A percentile compares a stretch with the other conserved stretches of the same genome.
Conservation (phyloP, 2,329 filamentous ascomycete genomes). For the Cladosporium sp. region DNA sequence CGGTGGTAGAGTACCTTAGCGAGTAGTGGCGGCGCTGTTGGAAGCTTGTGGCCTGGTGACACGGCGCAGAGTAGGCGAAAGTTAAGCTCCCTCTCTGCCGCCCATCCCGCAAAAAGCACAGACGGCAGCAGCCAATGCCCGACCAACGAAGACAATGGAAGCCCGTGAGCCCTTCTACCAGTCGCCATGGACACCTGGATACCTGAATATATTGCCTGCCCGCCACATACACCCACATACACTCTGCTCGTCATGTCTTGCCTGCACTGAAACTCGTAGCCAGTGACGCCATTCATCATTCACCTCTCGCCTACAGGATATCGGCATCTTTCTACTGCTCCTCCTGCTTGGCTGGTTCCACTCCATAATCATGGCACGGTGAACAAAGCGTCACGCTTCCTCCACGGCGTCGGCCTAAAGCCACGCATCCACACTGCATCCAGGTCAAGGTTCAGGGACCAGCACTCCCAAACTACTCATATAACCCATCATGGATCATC, state of each 20-base stretch:
- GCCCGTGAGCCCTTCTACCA: background rate
- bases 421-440: conserved; percentile 20
- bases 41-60: background rate
- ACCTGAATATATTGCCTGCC: background rate
- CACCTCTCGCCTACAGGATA: background rate
- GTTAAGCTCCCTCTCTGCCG: background rate
- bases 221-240: background rate
- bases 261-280: background rate
- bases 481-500: conserved; percentile 8
- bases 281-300: background rate
- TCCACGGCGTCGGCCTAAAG: conserved; percentile 2
- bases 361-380: conserved; percentile 13
- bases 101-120: background rate
- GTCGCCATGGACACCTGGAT: background rate
- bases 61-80: background rate
- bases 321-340: background rate
- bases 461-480: conserved; percentile 6
- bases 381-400: conserved; percentile 21
- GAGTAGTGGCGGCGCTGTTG: conserved; percentile 13
- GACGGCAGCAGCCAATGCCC: conserved; percentile 10
- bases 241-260: background rate
- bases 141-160: conserved; percentile 18
- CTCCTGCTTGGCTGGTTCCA: conserved; percentile 18
- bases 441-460: conserved; percentile 13
- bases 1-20: background rate